Conservation (phyloP, 2,329 filamentous ascomycete species). For the Xylariaceae sp. region DNA sequence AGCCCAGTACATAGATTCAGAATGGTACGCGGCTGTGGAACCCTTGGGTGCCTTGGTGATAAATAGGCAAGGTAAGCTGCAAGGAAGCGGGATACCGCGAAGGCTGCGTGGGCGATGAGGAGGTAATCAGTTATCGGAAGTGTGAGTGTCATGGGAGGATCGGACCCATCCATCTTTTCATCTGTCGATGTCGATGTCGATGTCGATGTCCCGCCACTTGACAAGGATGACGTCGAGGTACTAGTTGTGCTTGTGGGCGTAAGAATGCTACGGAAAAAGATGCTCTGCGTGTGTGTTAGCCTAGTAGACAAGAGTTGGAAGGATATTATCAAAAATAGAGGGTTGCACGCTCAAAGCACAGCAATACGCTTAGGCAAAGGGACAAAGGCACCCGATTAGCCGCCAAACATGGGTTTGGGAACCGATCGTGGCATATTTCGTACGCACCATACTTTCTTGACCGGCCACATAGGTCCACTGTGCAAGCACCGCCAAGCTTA, state of each 20-base stretch:
- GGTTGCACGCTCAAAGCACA: too few relatives aligned
- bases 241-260: constrained; percentile 26
- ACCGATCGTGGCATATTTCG: too few relatives aligned
- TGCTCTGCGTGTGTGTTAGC: too few relatives aligned
- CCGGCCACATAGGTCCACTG: constrained; percentile 78
- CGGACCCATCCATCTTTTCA: constrained; percentile 23
- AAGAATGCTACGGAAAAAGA: constrained; percentile 55
- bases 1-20: constrained; percentile 57
- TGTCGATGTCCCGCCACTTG: not conserved
- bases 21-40: constrained; percentile 65
- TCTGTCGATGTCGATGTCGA: constrained; percentile 17
- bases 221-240: not conserved
- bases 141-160: constrained; percentile 40
- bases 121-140: constrained; percentile 61
- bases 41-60: constrained; percentile 40
- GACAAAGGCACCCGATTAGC: too few relatives aligned
- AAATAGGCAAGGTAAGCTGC: constrained; percentile 61
- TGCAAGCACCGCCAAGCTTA: constrained; percentile 68
- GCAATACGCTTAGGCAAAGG: too few relatives aligned
- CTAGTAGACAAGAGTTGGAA: too few relatives aligned
- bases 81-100: constrained; percentile 69
- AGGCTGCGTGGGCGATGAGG: constrained; percentile 67
- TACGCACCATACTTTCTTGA: constrained; percentile 64
- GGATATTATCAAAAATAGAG: too few relatives aligned
- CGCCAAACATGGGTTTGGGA: too few relatives aligned